Base-by-base conservation (phyloP, 2,329 filamentous ascomycete genomes). In the Berkeleyomyces basicola region DNA sequence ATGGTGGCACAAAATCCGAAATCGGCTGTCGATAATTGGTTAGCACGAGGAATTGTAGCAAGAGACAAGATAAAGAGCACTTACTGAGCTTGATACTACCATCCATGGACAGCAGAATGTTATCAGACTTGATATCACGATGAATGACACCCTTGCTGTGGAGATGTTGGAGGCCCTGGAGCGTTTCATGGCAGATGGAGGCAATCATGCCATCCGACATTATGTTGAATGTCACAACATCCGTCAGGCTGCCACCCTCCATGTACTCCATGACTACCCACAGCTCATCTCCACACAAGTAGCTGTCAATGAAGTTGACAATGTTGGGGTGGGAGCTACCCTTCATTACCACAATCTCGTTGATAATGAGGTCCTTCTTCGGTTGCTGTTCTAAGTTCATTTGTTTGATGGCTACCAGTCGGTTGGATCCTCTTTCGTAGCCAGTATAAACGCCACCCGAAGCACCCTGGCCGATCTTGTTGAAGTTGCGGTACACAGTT, bases 251-350 rank as follows among this genome's bases (percentile, higher is more conserved):
- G 66, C 93, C 93, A 65, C 93, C 93, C 74, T 99, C 92, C 93
- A 99, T 99, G 70, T 92, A 99, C 75, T 99, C 93, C 93, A 99
- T 99, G 42, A 97, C 90, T 1, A 99, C 93, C 93, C 93, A 99
- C 39, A 99, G 77, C 73, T 97, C 93, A 51, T 92, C 88, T 10
- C 83, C 82, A 64, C 91, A 87, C 9, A 99, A 79, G 73, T 91
- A 97, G 72, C 91, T 96, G 77, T 97, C 93, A 76, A 97, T 92
- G 74, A 97, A 99, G 74, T 99, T 99, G 75, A 99, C 93, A 74
- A 99, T 95, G 72, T 97, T 97, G 70, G 90, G 92, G 72, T 99
- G 93, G 64, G 89, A 93, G 78, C 91, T 96, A 70, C 97, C 93
- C 76, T 95, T 96, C 93, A 99, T 99, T 64, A 99, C 93, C 64